These are phyloP conservation scores for Fomitiporia mediterranea DNA, from an alignment of 1,284 basidiomycete species.

Conservation along the genomic window DNA sequence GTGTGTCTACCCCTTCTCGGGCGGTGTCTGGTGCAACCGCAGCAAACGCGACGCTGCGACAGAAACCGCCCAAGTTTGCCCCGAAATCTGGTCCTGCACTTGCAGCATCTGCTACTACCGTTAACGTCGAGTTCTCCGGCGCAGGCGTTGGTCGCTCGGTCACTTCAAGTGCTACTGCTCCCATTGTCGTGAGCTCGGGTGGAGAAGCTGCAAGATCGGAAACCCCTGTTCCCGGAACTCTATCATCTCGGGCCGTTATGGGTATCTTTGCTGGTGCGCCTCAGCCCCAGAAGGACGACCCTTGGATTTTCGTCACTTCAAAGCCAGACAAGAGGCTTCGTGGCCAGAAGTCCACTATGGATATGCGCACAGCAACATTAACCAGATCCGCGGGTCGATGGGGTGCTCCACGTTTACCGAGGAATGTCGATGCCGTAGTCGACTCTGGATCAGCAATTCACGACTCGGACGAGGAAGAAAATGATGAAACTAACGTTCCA, in stretches of 20 bases:
- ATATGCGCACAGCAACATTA: constrained; percentile 21
- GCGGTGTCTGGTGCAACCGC: constrained; percentile 27
- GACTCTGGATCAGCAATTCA: constrained; percentile 45
- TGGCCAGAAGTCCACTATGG: constrained; percentile 28
- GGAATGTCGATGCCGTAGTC: constrained; percentile 74
- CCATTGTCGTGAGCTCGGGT: constrained; percentile 16
- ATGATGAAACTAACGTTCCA: constrained; percentile 36
- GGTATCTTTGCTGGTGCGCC: constrained; percentile 85
- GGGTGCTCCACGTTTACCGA: constrained; percentile 38
- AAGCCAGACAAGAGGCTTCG: constrained; percentile 33
- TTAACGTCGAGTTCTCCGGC: constrained; percentile 90
- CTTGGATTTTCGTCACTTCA: constrained; percentile 62
- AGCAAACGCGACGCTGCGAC: constrained; percentile 15
- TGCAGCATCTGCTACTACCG: constrained; percentile 80
- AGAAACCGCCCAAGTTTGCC: constrained; percentile 38
- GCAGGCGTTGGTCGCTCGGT: constrained; percentile 68
- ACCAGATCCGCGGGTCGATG: constrained; percentile 14
- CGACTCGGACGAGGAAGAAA: constrained; percentile 29
- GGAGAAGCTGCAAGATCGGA: constrained; percentile 6
- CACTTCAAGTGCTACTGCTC: constrained; percentile 45
- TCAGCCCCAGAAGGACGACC: constrained; percentile 41
- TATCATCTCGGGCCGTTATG: constrained; percentile 43
- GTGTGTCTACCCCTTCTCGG: neutral
- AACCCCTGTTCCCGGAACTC: constrained; percentile 21
- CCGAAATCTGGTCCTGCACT: constrained; percentile 79